Base-by-base conservation (phyloP, 2,329 filamentous ascomycete genomes). In the Diaporthe australafricana region DNA sequence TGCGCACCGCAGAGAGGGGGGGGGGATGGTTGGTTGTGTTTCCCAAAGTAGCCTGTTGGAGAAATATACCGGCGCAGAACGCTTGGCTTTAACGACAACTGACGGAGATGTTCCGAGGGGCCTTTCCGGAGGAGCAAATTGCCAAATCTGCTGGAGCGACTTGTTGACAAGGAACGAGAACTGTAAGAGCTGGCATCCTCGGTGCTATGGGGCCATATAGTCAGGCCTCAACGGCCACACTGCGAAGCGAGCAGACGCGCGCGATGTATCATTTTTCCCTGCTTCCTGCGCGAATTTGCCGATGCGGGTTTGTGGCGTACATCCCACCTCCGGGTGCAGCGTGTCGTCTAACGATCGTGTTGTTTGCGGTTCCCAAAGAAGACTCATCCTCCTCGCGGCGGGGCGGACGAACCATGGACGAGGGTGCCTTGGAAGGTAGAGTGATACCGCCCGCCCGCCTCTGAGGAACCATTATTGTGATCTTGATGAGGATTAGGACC, bases 281-380 rank as follows among this genome's bases (percentile, higher is more conserved):
- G 9, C 38, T 17, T 25, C n/a, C 9, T 65, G 60, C 45, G n/a
- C 30, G 60, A 65, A 65, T 65, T 65, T 65, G 45, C 60, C 60
- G 60, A 50, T 38, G 42, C n/a, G 45, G 60, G 45, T 48, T 35
- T 65, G 60, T 50, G 60, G 60, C 60, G 60, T 14, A 65, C 60
- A 65, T 20, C 60, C 60, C 45, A 50, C 47, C 45, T 38, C 11
- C 30, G 32, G 17, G 16, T 48, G 22, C 38, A 27, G n/a, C n/a
- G 16, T 35, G 60, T 65, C 20, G 45, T 50, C 25, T 45, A 65
- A 27, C 25, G 42, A 42, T n/a, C 25, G 60, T 32, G 57, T 25
- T 35, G 30, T 22, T 48, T 25, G 25, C 17, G 60, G n/a, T n/a
- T 27, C 45, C 30, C 27, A 65, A 38, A 38, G n/a, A 35, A 50